Percentiles rank a stretch among this genome's conserved stretches.
These are phyloP conservation scores for Colletotrichum gloeosporioides DNA, from an alignment of 2,329 filamentous ascomycete species.

Conservation along the genomic window DNA sequence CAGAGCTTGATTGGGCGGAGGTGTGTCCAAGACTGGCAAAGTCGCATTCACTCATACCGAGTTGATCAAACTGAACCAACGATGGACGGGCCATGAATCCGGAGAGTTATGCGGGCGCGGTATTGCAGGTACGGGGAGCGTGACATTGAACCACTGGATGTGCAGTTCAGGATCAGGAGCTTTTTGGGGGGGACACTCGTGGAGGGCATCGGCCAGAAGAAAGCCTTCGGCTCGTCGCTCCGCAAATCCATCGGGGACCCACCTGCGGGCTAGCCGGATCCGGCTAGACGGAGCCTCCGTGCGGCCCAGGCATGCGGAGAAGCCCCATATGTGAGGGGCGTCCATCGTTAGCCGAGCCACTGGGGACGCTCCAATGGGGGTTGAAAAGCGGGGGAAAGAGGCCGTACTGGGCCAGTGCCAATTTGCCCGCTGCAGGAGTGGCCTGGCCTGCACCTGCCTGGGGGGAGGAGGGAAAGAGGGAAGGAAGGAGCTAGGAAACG, in stretches of 20 bases:
- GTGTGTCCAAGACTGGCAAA: background rate
- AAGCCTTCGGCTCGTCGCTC: slow-evolving; percentile 17
- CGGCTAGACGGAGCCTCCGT: background rate
- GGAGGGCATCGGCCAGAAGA: background rate
- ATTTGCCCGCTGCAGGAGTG: background rate
- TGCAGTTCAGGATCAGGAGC: background rate
- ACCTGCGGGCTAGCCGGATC: rapidly evolving
- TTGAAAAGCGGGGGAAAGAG: slow-evolving; percentile 10
- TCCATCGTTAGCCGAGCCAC: background rate
- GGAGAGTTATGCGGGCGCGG: slow-evolving; percentile 12
- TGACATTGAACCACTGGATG: background rate
- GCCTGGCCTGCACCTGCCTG: background rate
- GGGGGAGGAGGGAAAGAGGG: background rate
- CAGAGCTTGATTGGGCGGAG: background rate
- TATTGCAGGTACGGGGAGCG: slow-evolving; percentile 3
- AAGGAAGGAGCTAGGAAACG: background rate
- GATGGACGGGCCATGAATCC: slow-evolving; percentile 6
- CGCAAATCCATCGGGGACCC: background rate
- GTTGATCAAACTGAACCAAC: slow-evolving; percentile 9
- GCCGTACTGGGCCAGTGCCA: background rate
- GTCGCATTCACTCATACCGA: background rate
- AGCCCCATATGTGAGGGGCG: background rate
- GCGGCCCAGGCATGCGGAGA: slow-evolving; percentile 13
- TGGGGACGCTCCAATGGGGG: background rate
- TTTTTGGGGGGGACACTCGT: background rate